Conservation (phyloP, 768 basidiomycete genomes). For the Suillus weaverae region DNA sequence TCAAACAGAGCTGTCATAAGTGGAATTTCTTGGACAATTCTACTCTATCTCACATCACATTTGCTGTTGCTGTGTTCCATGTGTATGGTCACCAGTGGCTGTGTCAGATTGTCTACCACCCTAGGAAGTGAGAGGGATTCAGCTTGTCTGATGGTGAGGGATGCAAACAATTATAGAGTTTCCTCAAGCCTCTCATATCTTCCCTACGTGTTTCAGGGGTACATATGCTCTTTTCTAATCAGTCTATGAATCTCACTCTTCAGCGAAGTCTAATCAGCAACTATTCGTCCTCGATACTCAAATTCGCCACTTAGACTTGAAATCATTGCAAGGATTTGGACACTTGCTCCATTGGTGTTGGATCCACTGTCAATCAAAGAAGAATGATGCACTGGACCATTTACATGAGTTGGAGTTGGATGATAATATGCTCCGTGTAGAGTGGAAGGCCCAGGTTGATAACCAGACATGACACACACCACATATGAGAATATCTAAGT, state of each 20-base stretch:
- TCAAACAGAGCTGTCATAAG: constrained; percentile 7
- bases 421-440: constrained; percentile 5
- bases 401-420: not conserved
- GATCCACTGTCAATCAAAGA: constrained; percentile 13
- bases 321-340: constrained; percentile 15
- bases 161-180: constrained; percentile 25
- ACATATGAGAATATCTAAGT: not conserved
- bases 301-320: constrained; percentile 18
- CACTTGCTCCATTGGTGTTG: constrained; percentile 15
- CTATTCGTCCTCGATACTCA: constrained; percentile 29
- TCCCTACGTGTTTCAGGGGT: constrained; percentile 21
- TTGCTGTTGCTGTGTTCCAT: constrained; percentile 36
- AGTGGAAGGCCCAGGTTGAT: constrained; percentile 12
- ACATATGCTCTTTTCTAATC: constrained; percentile 1
- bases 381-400: not conserved
- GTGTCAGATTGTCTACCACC: constrained; percentile 38
- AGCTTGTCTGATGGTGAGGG: constrained; percentile 11
- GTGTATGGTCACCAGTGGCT: constrained; percentile 36
- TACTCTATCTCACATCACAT: constrained; percentile 21
- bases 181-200: constrained; percentile 21
- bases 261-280: constrained; percentile 25
- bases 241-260: constrained; percentile 14
- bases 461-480: not conserved
- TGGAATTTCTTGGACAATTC: constrained; percentile 5
- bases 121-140: constrained; percentile 26